Base-by-base conservation (phyloP, 1,139 yeast species). In the Hanseniaspora gamundiae region DNA sequence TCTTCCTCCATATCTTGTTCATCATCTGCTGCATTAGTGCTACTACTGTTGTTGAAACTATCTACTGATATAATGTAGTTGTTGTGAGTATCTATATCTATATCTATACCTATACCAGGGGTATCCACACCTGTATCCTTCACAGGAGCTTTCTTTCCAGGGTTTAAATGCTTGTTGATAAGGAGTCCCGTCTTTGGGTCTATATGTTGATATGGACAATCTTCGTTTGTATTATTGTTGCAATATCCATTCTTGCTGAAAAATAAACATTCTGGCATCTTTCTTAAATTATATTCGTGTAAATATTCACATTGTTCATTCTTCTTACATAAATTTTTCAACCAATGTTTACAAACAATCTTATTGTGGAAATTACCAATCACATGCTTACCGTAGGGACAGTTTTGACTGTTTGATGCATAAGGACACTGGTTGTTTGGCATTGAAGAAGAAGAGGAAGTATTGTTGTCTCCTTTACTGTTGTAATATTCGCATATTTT, bases 271-370 rank as follows among this genome's bases (percentile, higher is more conserved):
- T 93, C 98, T 2, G 98, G 98, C 95, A 93, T 88, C 61, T 85
- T 87, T 49, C 95, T 74, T 54, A 91, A 67, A 58, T 91, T 91
- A 60, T 88, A 91, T 58, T 93, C 99, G 63, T 93, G 99, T 42
- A 93, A 66, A 57, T 86, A 93, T 66, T 93, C 99, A 65, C 98
- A 93, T 51, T 84, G 88, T 54, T 88, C 95, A 45, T 94, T 94
- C 67, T 88, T 91, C 66, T 93, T 93, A 65, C 99, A 93, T 33
- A 93, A 73, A 0, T 98, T 98, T 53, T 97, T 74, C 41, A 93
- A 74, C 99, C 99, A 91, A 68, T 91, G 97, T 70, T 93, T 91
- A 61, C 98, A 91, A 16, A 91, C 98, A 45, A 80, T 78, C 66
- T 87, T 88, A 62, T 87, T 86, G 52, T 76, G 74, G 62, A 80